Evolutionary conservation across 129 eudicot genomes (phyloP).

Genomic region (Centaurea solstitialis): DNA sequence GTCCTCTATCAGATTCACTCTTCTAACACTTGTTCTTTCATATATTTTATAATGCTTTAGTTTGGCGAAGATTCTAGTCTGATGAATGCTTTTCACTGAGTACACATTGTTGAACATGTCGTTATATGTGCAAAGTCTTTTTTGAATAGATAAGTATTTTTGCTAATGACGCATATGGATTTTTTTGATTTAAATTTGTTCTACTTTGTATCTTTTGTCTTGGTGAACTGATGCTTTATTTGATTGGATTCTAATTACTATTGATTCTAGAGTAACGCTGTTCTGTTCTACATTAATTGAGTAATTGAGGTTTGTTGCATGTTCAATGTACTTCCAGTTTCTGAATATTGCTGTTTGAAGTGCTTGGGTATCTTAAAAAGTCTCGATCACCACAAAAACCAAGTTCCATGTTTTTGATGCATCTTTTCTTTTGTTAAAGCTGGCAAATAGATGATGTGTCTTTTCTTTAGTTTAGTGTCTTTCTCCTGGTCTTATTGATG

Average conservation of each 20-base stretch:
- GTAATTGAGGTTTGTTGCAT: background rate
- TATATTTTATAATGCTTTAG: background rate
- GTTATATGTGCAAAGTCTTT: too few species aligned
- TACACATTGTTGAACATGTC: background rate
- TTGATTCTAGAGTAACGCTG: background rate
- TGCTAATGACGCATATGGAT: background rate
- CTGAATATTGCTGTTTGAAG: background rate
- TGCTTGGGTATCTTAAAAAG: background rate
- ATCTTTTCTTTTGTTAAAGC: background rate
- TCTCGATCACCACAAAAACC: background rate
- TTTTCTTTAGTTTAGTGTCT: background rate
- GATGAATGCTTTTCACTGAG: background rate
- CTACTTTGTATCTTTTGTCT: background rate
- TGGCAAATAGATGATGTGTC: background rate
- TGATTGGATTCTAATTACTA: background rate
- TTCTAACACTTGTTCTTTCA: background rate
- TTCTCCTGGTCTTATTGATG: constrained; percentile 6
- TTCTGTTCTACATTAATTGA: background rate
- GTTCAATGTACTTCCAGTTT: background rate
- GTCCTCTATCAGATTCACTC: background rate
- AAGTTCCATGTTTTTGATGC: background rate
- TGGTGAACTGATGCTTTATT: background rate
- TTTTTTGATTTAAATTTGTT: background rate
- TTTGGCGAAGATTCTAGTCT: background rate
- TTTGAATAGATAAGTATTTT: background rate